Conservation (phyloP, 495 filamentous ascomycete species). For the Daldinia childiae region DNA sequence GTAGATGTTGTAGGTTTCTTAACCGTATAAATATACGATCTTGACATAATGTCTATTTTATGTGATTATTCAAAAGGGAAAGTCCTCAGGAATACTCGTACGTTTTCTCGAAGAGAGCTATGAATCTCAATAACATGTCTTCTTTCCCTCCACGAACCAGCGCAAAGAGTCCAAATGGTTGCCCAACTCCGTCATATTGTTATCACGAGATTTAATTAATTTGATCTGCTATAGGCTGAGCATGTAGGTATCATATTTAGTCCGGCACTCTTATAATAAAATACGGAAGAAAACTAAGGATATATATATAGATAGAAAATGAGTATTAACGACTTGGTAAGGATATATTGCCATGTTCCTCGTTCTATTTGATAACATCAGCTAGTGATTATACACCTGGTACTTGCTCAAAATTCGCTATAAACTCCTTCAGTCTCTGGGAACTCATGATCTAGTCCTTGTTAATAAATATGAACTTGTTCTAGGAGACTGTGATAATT, state of each 20-base stretch:
- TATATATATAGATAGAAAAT: neutral
- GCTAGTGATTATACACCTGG: neutral
- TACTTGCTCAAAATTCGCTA: neutral
- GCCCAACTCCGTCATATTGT: neutral
- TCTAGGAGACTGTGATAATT: neutral
- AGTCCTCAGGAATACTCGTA: neutral
- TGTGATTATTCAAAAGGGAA: neutral
- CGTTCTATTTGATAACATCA: neutral
- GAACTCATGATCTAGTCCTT: neutral
- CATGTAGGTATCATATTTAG: neutral
- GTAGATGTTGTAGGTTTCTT: no score
- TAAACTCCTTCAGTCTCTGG: neutral
- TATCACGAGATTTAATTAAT: neutral
- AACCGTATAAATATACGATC: neutral
- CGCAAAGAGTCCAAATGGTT: neutral
- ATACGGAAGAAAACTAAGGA: neutral
- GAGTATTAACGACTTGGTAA: neutral
- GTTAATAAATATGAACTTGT: neutral
- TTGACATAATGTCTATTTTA: neutral
- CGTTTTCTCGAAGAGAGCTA: neutral
- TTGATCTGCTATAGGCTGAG: neutral
- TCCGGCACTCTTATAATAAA: neutral
- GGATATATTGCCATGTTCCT: neutral
- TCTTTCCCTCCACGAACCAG: neutral
- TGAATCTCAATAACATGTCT: neutral